Conservation (phyloP, 192 early-diverging fungal genomes). For the Backusella tarrabulga region DNA sequence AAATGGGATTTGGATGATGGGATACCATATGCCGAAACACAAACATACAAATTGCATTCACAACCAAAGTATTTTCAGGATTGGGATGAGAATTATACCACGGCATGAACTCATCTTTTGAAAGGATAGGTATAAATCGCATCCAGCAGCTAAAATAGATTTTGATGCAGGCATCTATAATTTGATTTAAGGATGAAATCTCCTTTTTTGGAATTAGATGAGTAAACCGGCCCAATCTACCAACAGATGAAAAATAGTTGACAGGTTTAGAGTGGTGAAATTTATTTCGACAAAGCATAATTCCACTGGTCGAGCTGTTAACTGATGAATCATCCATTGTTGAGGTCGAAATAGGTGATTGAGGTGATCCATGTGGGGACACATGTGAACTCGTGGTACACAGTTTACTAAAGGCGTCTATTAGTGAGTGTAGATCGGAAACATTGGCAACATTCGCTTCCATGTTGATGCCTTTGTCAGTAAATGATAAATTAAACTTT, state of each 20-base stretch:
- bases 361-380: conserved; percentile 5
- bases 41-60: conserved; percentile 36
- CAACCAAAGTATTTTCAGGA: conserved; percentile 29
- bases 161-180: conserved; percentile 31
- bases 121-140: conserved; percentile 25
- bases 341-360: neutral
- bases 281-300: conserved; percentile 25
- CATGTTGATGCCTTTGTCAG: conserved; percentile 29
- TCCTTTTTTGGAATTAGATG: conserved; percentile 8
- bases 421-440: conserved; percentile 30
- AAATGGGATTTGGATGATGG: conserved; percentile 19
- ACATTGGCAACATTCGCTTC: conserved; percentile 30
- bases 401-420: conserved; percentile 31
- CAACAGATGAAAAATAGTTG: conserved; percentile 23
- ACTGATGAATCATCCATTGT: conserved; percentile 1
- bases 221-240: conserved; percentile 3
- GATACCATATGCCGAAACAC: conserved; percentile 27
- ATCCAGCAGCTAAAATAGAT: conserved; percentile 37
- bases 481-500: conserved; percentile 31
- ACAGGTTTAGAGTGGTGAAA: conserved; percentile 21
- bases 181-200: conserved; percentile 12
- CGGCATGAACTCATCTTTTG: conserved; percentile 33
- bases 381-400: neutral
- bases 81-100: conserved; percentile 27
- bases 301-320: neutral